Conservation (phyloP, 2,329 filamentous ascomycete genomes). For the Davidsoniella eucalypti region DNA sequence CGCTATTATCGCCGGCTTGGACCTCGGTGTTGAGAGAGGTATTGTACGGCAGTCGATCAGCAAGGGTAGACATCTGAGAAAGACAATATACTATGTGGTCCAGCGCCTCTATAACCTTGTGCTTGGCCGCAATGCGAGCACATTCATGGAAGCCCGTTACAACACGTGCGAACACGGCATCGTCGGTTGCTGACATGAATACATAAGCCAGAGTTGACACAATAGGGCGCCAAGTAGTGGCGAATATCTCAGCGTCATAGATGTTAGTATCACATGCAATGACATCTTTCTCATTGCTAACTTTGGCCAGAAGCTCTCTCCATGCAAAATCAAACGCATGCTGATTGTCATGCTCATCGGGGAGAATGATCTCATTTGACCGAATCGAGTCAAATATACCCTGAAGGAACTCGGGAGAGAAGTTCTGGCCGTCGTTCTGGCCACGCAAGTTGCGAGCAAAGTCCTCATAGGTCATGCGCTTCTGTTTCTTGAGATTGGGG, state of each 20-base stretch:
- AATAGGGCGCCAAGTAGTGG: constrained; percentile 87
- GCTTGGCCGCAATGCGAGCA: constrained; percentile 75
- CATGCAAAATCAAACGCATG: constrained; percentile 95
- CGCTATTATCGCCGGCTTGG: constrained; percentile 74
- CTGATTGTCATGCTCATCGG: constrained; percentile 92
- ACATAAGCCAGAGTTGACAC: constrained; percentile 92
- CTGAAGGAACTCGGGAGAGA: constrained; percentile 66
- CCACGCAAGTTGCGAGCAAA: constrained; percentile 84
- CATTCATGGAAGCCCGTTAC: constrained; percentile 94
- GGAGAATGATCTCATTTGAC: constrained; percentile 85
- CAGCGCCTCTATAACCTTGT: constrained; percentile 67
- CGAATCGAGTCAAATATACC: constrained; percentile 85
- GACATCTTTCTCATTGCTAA: constrained; percentile 56
- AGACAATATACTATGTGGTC: constrained; percentile 88
- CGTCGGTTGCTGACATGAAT: constrained; percentile 96
- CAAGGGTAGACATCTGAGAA: constrained; percentile 76
- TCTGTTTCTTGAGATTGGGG: constrained; percentile 62
- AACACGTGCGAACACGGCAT: constrained; percentile 83
- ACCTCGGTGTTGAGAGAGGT: constrained; percentile 90
- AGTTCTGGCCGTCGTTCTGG: constrained; percentile 73
- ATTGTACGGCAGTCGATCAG: constrained; percentile 58
- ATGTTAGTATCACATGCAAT: constrained; percentile 78
- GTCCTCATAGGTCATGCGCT: constrained; percentile 69
- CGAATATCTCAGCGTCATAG: constrained; percentile 96
- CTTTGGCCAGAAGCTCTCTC: constrained; percentile 83